A percentile compares a stretch with the other conserved stretches of the same genome.
These are phyloP conservation scores for Globisporangium viniferum DNA, from an alignment of 352 stramenopile genomes.

Conservation along the genomic window DNA sequence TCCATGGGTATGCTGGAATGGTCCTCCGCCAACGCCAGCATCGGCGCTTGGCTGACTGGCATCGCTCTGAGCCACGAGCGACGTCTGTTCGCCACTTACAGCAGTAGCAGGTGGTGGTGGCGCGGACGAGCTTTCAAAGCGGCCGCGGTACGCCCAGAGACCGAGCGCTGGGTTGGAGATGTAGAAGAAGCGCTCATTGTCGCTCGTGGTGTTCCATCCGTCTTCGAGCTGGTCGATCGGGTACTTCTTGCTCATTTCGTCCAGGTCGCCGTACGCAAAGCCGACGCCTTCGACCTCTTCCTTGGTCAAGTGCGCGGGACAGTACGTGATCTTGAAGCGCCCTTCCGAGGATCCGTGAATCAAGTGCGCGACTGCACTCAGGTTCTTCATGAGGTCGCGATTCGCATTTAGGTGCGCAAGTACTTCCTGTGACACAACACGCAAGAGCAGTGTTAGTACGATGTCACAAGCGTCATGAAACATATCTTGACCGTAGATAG, in stretches of 20 bases:
- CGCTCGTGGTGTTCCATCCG: slow-evolving; percentile 89
- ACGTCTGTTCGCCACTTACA: slow-evolving; percentile 13
- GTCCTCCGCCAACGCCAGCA: slow-evolving; percentile 68
- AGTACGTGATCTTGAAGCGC: slow-evolving; percentile 97
- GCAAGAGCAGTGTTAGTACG: slow-evolving; percentile 11
- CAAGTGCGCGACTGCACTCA: slow-evolving; percentile 94
- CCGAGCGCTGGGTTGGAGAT: slow-evolving; percentile 96
- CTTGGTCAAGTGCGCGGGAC: slow-evolving; percentile 86
- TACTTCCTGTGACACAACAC: slow-evolving; percentile 60
- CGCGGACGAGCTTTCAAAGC: slow-evolving; percentile 61
- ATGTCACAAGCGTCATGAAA: background rate
- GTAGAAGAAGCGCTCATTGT: slow-evolving; percentile 92
- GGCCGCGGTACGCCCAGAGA: slow-evolving; percentile 91
- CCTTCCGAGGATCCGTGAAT: slow-evolving; percentile 97
- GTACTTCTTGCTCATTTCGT: slow-evolving; percentile 84
- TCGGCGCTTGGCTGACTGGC: slow-evolving; percentile 56
- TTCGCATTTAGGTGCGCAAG: slow-evolving; percentile 90
- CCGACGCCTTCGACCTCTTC: slow-evolving; percentile 93
- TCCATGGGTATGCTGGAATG: slow-evolving; percentile 44
- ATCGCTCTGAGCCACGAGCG: slow-evolving; percentile 37
- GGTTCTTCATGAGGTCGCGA: slow-evolving; percentile 93
- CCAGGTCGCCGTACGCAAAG: slow-evolving; percentile 89
- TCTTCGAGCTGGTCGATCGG: slow-evolving; percentile 82
- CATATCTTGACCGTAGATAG: background rate
- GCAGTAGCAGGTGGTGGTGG: slow-evolving; percentile 5